Percentiles rank a stretch among this genome's conserved stretches.
Conservation (phyloP, 148 eudicot genomes). For the Polygonum maritimum region DNA sequence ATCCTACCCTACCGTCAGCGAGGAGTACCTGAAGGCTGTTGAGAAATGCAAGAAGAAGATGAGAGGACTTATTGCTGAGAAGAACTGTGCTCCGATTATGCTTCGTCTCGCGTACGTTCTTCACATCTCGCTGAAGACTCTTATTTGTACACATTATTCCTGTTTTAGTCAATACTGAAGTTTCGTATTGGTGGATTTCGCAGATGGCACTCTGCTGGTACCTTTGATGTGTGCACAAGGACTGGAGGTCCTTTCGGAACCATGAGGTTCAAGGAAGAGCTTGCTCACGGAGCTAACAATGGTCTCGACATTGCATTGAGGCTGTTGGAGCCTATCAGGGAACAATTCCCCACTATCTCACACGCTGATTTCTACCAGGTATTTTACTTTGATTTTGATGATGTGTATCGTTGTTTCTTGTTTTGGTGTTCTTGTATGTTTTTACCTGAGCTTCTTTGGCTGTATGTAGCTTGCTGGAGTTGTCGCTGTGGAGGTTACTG, state of each 20-base stretch:
- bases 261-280: conserved; percentile 42
- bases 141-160: neutral
- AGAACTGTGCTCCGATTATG: conserved; percentile 43
- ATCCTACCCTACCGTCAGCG: conserved; percentile 36
- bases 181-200: neutral
- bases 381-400: neutral
- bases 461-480: conserved; percentile 66
- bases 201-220: conserved; percentile 89
- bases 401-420: neutral
- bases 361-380: conserved; percentile 35
- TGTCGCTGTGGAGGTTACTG: conserved; percentile 90
- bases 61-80: conserved; percentile 35
- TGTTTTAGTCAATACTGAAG: neutral
- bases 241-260: conserved; percentile 86
- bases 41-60: conserved; percentile 39
- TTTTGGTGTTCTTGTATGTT: neutral
- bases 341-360: conserved; percentile 43
- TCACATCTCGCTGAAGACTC: neutral
- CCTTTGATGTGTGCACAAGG: conserved; percentile 47
- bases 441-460: neutral
- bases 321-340: conserved; percentile 58
- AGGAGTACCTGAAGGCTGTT: conserved; percentile 38
- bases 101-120: conserved; percentile 34
- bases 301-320: conserved; percentile 64
- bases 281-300: conserved; percentile 55